Evolutionary conservation across 2,329 filamentous ascomycete genomes (phyloP), one percentile per base, ranked within the genome.

Genomic region (Fusarium sp.): DNA sequence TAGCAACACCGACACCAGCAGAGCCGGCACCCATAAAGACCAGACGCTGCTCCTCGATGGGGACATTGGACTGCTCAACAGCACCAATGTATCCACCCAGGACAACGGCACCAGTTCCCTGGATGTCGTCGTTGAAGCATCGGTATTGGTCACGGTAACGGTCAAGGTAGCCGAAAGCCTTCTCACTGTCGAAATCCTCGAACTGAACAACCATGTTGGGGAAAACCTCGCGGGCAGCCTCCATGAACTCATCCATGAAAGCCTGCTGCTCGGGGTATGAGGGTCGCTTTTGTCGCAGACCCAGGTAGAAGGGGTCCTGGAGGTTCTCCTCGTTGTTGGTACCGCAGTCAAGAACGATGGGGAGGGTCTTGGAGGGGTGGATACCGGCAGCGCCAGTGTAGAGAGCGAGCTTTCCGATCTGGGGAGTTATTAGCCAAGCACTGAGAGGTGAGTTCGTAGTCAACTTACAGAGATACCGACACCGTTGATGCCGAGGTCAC

Each of bases 41-140:
- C 40, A 97, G 92, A 59, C 92, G 92, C 82, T 99, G 96, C 77
- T 98, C 94, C 82, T 94, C 92, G 53, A 95, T 84, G 29, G 94
- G 92, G 18, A 97, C 90, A 54, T 91, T 92, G 16, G 94, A 97
- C 66, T 93, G 89, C 83, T 95, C 95, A 65, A 97, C 94, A 43
- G 88, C 89, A 60, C 88, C 87, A 66, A 91, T 91, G 75, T 90
- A 89, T 86, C 95, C 95, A 70, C 89, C 95, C 59, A 98, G 88
- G 68, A 98, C 94, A 77, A 99, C 96, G 70, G 95, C 94, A 75
- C 96, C 96, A 75, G 96, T 98, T 73, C 95, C 95, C 85, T 98
- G 95, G 78, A 99, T 96, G 79, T 99, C 95, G 78, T 98, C 96
- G 81, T 98, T 98, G 89, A 99, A 99, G 87, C 93, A 97, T 81